Base-by-base conservation (phyloP, 208 protist genomes). In the Acanthamoeba triangularis region DNA sequence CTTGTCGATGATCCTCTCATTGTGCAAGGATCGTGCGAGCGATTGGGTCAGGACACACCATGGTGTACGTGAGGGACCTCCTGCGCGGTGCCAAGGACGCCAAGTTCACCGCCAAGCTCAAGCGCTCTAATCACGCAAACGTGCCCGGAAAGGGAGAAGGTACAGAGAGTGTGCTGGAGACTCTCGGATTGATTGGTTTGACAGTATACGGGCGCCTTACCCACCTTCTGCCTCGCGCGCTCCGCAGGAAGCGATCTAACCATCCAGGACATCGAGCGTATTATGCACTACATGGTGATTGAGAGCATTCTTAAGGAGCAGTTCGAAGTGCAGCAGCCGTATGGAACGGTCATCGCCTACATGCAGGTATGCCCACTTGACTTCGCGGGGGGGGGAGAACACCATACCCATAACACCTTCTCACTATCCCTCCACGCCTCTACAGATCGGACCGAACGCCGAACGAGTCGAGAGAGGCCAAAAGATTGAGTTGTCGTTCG, bases 261-360 rank as follows among this genome's bases (percentile, higher is more conserved):
- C 30, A 63, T 69, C 6, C 82, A 69, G 49, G 82, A 90, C 54
- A 69, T 59, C 49, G 82, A 90, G 52, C 82, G 82, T 10, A 59
- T 90, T 25, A 30, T 90, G 30, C 82, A 90, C 23, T 47, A 90
- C 47, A 59, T 90, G 47, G 82, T 90, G 3, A 69, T 90, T 1
- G 82, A 90, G 8, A 67, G 82, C 82, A 90, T 90, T 44, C 28
- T 90, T 11, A 37, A 37, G 28, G 82, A 90, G 82, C 28, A 90
- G 2, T 90, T 90, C n/a, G 47, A 59, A 67, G 82, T 90, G 20
- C 82, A 90, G 49, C 82, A 90, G 35, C 82, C 47, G 28, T 90
- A 90, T 25, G 82, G 82, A 18, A 90, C 54, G 18, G 56, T 90
- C 35, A 47, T 90, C 18, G 82, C 82, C 23, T 67, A 90, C 82